Percentiles rank a stretch among this genome's conserved stretches.
Conservation (phyloP, 2,329 filamentous ascomycete species). For the Pseudocercospora musae region DNA sequence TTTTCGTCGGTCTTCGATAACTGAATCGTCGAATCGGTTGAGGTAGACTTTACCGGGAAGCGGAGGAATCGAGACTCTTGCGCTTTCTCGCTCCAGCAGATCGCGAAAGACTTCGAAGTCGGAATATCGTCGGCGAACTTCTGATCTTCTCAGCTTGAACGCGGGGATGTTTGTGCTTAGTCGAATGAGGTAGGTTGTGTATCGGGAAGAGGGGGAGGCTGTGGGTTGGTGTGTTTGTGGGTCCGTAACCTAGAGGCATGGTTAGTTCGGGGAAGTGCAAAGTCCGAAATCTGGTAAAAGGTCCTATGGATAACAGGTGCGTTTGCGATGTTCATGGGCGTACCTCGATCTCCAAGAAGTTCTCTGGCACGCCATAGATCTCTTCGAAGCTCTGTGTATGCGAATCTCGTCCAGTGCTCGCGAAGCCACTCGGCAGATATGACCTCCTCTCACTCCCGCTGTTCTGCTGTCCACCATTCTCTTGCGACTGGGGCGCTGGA, state of each 20-base stretch:
- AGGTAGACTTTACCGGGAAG: constrained; percentile 97
- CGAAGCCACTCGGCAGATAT: constrained; percentile 33
- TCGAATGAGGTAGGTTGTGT: constrained; percentile 97
- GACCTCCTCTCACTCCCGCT: constrained; percentile 6
- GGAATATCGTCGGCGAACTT: constrained; percentile 88
- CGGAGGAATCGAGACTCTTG: constrained; percentile 91
- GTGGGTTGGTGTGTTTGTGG: constrained; percentile 93
- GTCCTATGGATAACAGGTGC: too few species aligned
- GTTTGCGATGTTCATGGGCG: too few species aligned
- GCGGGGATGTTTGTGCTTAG: constrained; percentile 98
- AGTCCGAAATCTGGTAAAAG: too few species aligned
- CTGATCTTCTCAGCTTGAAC: constrained; percentile 84
- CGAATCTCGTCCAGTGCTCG: constrained; percentile 28
- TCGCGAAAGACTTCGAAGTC: constrained; percentile 99
- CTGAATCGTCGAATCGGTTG: constrained; percentile 95
- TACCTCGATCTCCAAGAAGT: constrained; percentile 98
- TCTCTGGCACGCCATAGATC: constrained; percentile 97
- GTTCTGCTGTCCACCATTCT: neutral
- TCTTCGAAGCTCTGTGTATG: constrained; percentile 85
- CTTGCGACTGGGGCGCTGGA: constrained; percentile 1
- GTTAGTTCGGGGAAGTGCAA: too few species aligned
- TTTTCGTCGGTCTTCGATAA: constrained; percentile 90
- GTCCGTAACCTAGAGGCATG: constrained; percentile 70
- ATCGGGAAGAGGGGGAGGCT: constrained; percentile 54
- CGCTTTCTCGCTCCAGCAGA: constrained; percentile 91